A percentile compares a stretch with the other conserved stretches of the same genome.
These are phyloP conservation scores for Populus pruinosa DNA, from an alignment of 345 rosid genomes.

Conservation along the genomic window DNA sequence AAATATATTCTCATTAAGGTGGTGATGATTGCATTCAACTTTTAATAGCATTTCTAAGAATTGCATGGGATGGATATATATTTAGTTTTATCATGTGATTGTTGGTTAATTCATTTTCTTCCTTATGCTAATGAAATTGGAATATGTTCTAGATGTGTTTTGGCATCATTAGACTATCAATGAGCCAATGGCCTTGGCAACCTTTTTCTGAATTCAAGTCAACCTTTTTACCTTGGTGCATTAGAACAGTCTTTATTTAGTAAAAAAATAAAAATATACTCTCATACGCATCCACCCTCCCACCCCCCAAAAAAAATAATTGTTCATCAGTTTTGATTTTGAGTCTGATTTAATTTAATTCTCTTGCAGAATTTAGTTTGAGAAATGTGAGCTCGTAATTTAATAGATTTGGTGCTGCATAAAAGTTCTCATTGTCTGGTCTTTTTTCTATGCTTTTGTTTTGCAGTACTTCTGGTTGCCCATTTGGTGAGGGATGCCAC, in stretches of 20 bases:
- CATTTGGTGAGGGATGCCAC: slow-evolving; percentile 96
- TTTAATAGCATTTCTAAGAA: neutral
- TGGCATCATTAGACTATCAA: neutral
- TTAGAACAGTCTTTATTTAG: neutral
- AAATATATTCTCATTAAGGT: neutral
- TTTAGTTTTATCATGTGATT: neutral
- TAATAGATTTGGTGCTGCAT: neutral
- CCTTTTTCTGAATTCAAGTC: neutral
- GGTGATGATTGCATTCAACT: neutral
- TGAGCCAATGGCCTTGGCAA: neutral
- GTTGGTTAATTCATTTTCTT: neutral
- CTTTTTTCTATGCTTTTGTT: neutral
- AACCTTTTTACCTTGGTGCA: neutral
- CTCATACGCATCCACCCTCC: neutral
- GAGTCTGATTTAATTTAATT: neutral
- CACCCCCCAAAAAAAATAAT: neutral
- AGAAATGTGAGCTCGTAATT: neutral
- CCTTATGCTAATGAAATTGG: neutral
- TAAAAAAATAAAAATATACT: too few species aligned
- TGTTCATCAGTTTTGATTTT: neutral
- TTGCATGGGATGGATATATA: neutral
- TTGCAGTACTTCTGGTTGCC: slow-evolving; percentile 94
- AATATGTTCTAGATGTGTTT: too few species aligned
- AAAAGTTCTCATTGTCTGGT: neutral
- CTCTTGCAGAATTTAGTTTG: neutral